Conservation (phyloP, 192 early-diverging fungal genomes). For the Podila epigama region DNA sequence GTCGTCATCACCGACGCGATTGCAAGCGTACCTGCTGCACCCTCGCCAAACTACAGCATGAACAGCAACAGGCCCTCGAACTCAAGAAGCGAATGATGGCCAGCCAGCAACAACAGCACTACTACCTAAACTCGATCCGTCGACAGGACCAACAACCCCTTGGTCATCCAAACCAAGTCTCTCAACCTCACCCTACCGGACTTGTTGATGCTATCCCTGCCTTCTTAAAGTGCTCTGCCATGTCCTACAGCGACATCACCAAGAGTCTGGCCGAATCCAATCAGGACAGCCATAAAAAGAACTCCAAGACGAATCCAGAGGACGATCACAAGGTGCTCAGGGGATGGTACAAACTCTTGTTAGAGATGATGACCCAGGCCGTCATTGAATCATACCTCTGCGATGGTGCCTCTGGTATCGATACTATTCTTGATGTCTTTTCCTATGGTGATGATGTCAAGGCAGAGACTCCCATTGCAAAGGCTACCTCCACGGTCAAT, state of each 20-base stretch:
- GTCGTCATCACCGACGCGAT: constrained; percentile 53
- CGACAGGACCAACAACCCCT: constrained; percentile 8
- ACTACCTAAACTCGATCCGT: constrained; percentile 1
- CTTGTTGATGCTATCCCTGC: constrained; percentile 59
- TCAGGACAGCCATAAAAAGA: neutral
- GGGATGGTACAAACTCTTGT: constrained; percentile 61
- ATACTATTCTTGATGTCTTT: constrained; percentile 59
- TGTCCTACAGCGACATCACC: constrained; percentile 48
- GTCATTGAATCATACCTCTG: constrained; percentile 62
- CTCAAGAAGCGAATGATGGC: constrained; percentile 26
- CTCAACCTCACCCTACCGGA: constrained; percentile 32
- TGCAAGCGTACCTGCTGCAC: constrained; percentile 53
- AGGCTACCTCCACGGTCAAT: neutral
- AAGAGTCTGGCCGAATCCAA: constrained; percentile 20
- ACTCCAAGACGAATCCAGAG: constrained; percentile 21
- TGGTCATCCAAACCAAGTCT: neutral
- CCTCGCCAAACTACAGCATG: constrained; percentile 33
- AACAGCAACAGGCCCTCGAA: constrained; percentile 36
- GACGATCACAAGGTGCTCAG: constrained; percentile 54
- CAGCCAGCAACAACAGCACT: constrained; percentile 1
- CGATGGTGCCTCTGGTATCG: constrained; percentile 53
- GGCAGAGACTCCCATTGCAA: constrained; percentile 36
- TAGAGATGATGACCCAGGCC: constrained; percentile 63
- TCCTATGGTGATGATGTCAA: constrained; percentile 60
- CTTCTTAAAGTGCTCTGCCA: constrained; percentile 57